These are phyloP conservation scores for Dissophora ornata DNA, from an alignment of 192 early-diverging fungal genomes.

Conservation along the genomic window DNA sequence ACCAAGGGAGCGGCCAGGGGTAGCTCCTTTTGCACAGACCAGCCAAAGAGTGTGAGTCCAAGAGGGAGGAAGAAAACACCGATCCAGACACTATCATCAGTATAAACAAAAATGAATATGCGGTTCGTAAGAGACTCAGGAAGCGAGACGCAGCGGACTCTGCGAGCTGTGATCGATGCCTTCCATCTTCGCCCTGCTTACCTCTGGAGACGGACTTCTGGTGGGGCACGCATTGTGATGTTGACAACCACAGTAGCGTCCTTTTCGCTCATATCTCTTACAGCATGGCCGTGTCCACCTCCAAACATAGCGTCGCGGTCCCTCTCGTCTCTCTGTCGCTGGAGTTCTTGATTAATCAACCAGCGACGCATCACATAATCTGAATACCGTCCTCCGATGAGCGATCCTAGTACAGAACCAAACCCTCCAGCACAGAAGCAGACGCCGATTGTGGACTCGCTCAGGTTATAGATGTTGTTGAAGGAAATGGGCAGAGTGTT, in stretches of 20 bases:
- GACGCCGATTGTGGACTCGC: constrained; percentile 52
- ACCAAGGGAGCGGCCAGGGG: constrained; percentile 13
- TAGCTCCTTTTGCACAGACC: constrained; percentile 28
- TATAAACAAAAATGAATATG: background rate
- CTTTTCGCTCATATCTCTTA: constrained; percentile 4
- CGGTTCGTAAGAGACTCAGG: too few relatives aligned
- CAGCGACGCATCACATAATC: constrained; percentile 48
- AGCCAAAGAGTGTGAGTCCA: constrained; percentile 44
- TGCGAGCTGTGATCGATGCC: too few relatives aligned
- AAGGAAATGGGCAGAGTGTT: constrained; percentile 55
- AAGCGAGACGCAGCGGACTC: too few relatives aligned
- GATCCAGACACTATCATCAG: constrained; percentile 47
- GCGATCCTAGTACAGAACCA: constrained; percentile 54
- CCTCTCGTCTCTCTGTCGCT: constrained; percentile 11
- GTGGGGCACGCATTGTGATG: constrained; percentile 30
- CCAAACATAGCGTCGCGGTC: constrained; percentile 28
- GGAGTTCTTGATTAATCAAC: constrained; percentile 42
- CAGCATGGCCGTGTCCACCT: background rate
- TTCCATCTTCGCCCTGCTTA: background rate
- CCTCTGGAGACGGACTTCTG: constrained; percentile 45
- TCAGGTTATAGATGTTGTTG: constrained; percentile 36
- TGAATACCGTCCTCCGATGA: constrained; percentile 54
- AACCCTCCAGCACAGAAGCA: constrained; percentile 58
- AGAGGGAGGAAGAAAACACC: constrained; percentile 35
- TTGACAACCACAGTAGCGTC: constrained; percentile 8